These are phyloP conservation scores for Didymellaceae sp. DNA, from an alignment of 2,329 filamentous ascomycete genomes.

Conservation along the genomic window DNA sequence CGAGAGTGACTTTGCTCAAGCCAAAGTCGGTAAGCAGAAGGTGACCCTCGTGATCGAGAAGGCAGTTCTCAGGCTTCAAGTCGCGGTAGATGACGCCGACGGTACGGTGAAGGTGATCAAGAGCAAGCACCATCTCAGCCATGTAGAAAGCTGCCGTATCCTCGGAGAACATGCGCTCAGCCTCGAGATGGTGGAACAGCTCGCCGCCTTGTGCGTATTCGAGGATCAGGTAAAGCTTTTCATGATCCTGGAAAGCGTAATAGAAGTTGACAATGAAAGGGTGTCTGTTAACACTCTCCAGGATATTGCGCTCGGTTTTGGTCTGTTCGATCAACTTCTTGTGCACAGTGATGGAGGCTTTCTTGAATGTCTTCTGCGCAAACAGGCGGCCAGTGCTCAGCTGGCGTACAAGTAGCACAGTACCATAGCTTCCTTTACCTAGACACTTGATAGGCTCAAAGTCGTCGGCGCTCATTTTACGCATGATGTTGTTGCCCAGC, in stretches of 20 bases:
- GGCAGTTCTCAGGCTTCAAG: slow-evolving; percentile 96
- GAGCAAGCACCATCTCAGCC: slow-evolving; percentile 94
- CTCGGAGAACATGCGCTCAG: slow-evolving; percentile 95
- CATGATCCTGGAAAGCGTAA: slow-evolving; percentile 97
- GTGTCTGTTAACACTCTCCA: slow-evolving; percentile 95
- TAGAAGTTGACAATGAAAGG: slow-evolving; percentile 98
- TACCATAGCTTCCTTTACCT: slow-evolving; percentile 95
- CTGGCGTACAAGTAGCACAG: slow-evolving; percentile 92
- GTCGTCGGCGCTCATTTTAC: slow-evolving; percentile 91
- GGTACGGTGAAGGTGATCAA: slow-evolving; percentile 90
- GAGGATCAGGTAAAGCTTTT: slow-evolving; percentile 95
- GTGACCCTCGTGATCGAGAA: slow-evolving; percentile 89
- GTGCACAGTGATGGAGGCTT: slow-evolving; percentile 92
- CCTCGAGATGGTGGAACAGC: slow-evolving; percentile 91
- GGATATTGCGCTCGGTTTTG: slow-evolving; percentile 91
- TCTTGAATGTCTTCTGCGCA: slow-evolving; percentile 98
- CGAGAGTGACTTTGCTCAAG: slow-evolving; percentile 89
- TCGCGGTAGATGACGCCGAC: slow-evolving; percentile 96
- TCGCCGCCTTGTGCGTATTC: slow-evolving; percentile 98
- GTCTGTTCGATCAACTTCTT: slow-evolving; percentile 97
- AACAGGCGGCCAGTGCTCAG: slow-evolving; percentile 84
- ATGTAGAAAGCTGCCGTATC: slow-evolving; percentile 94
- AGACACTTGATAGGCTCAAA: slow-evolving; percentile 91
- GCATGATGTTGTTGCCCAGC: slow-evolving; percentile 58
- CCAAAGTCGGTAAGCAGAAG: slow-evolving; percentile 96